These are phyloP conservation scores for Lagenidium giganteum DNA, from an alignment of 352 stramenopile species.

Conservation along the genomic window DNA sequence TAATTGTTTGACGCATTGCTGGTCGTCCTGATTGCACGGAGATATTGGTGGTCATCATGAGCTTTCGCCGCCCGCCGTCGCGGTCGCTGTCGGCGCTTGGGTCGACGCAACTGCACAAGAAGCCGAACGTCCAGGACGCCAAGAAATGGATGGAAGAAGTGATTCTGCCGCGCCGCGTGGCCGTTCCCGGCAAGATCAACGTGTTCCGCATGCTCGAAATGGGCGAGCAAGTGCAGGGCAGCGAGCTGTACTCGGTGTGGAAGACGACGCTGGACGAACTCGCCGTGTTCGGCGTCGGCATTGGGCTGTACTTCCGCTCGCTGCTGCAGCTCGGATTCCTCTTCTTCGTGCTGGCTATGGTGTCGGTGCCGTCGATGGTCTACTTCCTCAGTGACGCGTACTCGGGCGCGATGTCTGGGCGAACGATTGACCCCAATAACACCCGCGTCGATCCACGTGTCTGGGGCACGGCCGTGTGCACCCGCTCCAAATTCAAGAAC, in stretches of 20 bases:
- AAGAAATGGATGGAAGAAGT: slow-evolving; percentile 46
- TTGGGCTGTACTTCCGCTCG: slow-evolving; percentile 78
- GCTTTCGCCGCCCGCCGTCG: too few relatives aligned
- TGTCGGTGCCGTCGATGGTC: slow-evolving; percentile 51
- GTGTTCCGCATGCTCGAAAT: slow-evolving; percentile 59
- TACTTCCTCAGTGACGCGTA: slow-evolving; percentile 70
- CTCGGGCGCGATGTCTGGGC: slow-evolving; percentile 29
- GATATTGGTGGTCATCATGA: too few relatives aligned
- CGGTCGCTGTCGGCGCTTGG: too few relatives aligned
- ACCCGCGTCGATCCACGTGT: slow-evolving; percentile 41
- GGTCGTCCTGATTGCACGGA: too few relatives aligned
- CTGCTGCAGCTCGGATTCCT: slow-evolving; percentile 46
- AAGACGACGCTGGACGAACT: slow-evolving; percentile 52
- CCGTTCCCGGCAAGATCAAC: slow-evolving; percentile 24
- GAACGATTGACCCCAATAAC: slow-evolving; percentile 22
- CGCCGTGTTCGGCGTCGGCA: slow-evolving; percentile 65
- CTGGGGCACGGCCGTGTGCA: slow-evolving; percentile 52
- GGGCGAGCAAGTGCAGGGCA: slow-evolving; percentile 44
- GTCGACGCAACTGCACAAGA: too few relatives aligned
- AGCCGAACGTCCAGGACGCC: slow-evolving; percentile 33
- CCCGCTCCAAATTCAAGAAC: slow-evolving; percentile 24
- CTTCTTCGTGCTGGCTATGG: slow-evolving; percentile 44
- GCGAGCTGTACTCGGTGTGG: slow-evolving; percentile 60
- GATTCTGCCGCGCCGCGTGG: slow-evolving; percentile 50
- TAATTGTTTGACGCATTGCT: too few relatives aligned